Percentiles rank a stretch among this genome's conserved stretches.
Conservation (phyloP, 306 rosid species). For the Castanea sativa region DNA sequence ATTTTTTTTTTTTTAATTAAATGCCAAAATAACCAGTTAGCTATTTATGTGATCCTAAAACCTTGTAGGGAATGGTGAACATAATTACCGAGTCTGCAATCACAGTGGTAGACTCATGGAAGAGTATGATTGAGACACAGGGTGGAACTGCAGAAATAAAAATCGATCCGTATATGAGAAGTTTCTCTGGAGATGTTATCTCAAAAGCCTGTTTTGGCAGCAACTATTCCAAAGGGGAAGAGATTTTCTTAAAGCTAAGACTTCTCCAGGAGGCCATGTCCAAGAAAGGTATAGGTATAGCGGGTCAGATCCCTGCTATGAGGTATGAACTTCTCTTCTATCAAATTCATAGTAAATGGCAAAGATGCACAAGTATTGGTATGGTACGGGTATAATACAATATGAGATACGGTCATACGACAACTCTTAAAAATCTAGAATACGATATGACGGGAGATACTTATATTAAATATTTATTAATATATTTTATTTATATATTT, state of each 20-base stretch:
- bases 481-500: no score
- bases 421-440: no score
- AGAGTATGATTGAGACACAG: slow-evolving; percentile 12
- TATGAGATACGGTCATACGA: no score
- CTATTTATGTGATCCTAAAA: not conserved
- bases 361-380: no score
- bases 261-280: slow-evolving; percentile 14
- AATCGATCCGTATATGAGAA: slow-evolving; percentile 23
- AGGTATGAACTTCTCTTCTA: slow-evolving; percentile 6
- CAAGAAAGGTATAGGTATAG: not conserved
- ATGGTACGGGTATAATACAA: not conserved
- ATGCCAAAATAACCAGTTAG: not conserved
- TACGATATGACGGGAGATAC: no score
- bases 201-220: slow-evolving; percentile 42
- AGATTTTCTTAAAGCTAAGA: slow-evolving; percentile 20
- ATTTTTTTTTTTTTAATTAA: not conserved
- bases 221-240: slow-evolving; percentile 22
- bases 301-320: slow-evolving; percentile 20
- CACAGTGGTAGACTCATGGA: slow-evolving; percentile 25
- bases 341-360: not conserved
- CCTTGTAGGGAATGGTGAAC: slow-evolving; percentile 26
- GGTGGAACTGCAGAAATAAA: slow-evolving; percentile 18
- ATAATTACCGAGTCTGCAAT: slow-evolving; percentile 12
- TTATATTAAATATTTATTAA: no score
- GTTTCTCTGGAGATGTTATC: slow-evolving; percentile 32